Base-by-base conservation (phyloP, 2,329 filamentous ascomycete species). In the Xylariaceae sp. region DNA sequence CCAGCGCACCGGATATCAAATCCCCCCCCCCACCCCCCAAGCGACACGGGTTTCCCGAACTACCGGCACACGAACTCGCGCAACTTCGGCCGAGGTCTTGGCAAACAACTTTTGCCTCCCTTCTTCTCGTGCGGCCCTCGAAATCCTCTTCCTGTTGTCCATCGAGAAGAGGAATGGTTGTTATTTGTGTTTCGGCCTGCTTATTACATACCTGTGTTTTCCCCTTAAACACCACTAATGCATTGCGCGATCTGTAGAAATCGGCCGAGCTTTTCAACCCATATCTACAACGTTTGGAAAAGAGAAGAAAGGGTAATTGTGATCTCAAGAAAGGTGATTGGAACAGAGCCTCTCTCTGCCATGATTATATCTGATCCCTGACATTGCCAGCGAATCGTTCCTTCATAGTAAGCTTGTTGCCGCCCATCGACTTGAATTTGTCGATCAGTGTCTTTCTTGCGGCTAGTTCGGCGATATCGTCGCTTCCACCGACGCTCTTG, bases 401-500 rank as follows among this genome's bases (percentile, higher is more conserved):
- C 53, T 59, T 64, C 62, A 65, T 65, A 4, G 62, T 61, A 52
- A 65, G 51, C 52, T 61, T 64, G 52, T 88, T 90, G 23, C 88
- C 89, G 34, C 86, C 92, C 72, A 96, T 79, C 30, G 82, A 81
- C 72, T 84, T 85, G 63, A 97, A 81, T 73, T 86, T 94, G 39
- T 83, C 82, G 6, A 85, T 81, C 62, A 97, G 78, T 59, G 83
- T 82, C 64, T 87, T 86, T 37, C 82, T 80, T 34, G 78, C 74
- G 71, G 92, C 85, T 62, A 97, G 77, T 30, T 83, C 86, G 53
- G 85, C 82, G 58, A 99, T 83, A 62, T 97, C 91, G 71, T 97
- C 93, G 53, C 90, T 86, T 18, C 94, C 94, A 51, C 94, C 94
- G 62, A 97, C 90, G 74, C 89, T 94, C 73, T 88, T 86, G 51